Base-by-base conservation (phyloP, 2,329 filamentous ascomycete genomes). In the Pseudofabraea citricarpa region DNA sequence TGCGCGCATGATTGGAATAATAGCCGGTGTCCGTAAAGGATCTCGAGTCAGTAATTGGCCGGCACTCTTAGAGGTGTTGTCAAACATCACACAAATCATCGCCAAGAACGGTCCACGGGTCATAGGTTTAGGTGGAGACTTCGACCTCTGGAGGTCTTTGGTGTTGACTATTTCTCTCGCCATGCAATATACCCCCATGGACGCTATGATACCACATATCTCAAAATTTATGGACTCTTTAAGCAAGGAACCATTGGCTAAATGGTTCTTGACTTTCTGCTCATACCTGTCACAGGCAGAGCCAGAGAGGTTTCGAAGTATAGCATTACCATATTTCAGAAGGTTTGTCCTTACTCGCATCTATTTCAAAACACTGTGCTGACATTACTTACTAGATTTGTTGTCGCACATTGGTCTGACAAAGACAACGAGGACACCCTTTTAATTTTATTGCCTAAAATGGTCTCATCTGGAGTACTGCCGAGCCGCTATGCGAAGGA, bases 231-330 rank as follows among this genome's bases (percentile, higher is more conserved):
- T 79, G 59, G 79, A 83, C 24, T 68, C 70, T 3, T 67, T 95
- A 37, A 81, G 78, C 3, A 75, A 76, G 40, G 79, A 85, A 35
- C 74, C 75, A 1, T 74, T 90, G 56, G 78, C 83, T 56, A 66
- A 66, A 40, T 84, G 83, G 70, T 97, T 95, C 61, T 75, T 97
- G 33, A 76, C 82, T 0, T 95, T 97, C 63, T 96, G 89, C 64
- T 83, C 84, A 12, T 83, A 87, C 41, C 83, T 93, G 53, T 83
- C 87, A 0, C 77, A 88, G 42, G 71, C 94, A 26, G 83, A 90
- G 36, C 61, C 75, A 2, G 77, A 83, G 41, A 77, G 87, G 29
- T 98, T 97, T 59, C 77, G 81, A 42, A 83, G 80, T 50, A 70
- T 96, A n/a, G 75, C 95, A 23, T 72, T 90, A 6, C 83, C 81